Evolutionary conservation across 2,329 filamentous ascomycete genomes (phyloP).

Genomic region (Teratosphaeria destructans): DNA sequence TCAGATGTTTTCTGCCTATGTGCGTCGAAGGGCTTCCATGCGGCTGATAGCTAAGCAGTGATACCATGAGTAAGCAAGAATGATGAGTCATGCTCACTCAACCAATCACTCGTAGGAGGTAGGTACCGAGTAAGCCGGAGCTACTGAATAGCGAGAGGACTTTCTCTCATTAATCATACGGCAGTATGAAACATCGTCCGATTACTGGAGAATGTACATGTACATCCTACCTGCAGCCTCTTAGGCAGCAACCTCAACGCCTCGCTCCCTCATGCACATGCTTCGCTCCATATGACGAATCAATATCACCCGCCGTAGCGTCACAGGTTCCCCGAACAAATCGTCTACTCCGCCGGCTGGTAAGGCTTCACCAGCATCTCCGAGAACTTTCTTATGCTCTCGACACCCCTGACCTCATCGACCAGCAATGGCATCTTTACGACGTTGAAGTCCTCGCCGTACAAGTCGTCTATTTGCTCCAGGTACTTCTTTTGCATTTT

Average conservation of each 20-base stretch:
- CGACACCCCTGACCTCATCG: conserved; percentile 91
- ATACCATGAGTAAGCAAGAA: not conserved
- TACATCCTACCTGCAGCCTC: not conserved
- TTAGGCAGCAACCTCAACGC: not conserved
- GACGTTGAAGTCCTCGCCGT: conserved; percentile 94
- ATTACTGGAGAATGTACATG: not conserved
- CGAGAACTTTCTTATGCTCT: conserved; percentile 82
- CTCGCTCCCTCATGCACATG: not conserved
- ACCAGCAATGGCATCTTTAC: conserved; percentile 95
- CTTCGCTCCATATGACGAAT: not conserved
- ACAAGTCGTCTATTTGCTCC: conserved; percentile 95
- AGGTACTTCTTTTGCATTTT: conserved; percentile 99
- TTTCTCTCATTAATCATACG: too few relatives aligned
- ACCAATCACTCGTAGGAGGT: too few relatives aligned
- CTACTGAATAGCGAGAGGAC: too few relatives aligned
- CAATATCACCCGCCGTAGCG: not conserved
- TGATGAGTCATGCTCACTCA: not conserved
- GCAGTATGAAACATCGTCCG: too few relatives aligned
- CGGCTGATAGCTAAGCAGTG: not conserved
- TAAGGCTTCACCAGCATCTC: conserved; percentile 73
- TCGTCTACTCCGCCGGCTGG: conserved; percentile 45
- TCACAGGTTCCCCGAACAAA: not conserved
- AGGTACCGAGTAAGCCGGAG: too few relatives aligned
- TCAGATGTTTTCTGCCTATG: not conserved
- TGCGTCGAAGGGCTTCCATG: not conserved